Evolutionary conservation across 805 yeast species (phyloP).

Genomic region (Maudiozyma barnettii): DNA sequence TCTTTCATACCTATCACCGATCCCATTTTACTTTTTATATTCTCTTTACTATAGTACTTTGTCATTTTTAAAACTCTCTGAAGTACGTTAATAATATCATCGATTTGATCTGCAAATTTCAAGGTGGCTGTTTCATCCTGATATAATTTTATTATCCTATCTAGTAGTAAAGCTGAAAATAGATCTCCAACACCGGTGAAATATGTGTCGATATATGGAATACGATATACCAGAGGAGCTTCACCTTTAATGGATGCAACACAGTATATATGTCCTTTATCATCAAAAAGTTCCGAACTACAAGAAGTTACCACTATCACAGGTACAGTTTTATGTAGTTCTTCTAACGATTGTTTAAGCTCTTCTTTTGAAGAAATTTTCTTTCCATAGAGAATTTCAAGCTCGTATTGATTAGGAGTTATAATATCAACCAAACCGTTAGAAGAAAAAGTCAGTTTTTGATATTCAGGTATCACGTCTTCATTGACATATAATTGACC

Average conservation of each 20-base stretch:
- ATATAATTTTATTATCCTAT: conserved; percentile 39
- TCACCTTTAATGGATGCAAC: conserved; percentile 34
- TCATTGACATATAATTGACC: conserved; percentile 57
- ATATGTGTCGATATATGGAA: conserved; percentile 63
- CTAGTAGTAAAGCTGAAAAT: conserved; percentile 70
- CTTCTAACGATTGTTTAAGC: conserved; percentile 38
- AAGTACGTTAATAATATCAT: conserved; percentile 27
- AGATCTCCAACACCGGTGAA: conserved; percentile 95
- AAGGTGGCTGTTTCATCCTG: conserved; percentile 1
- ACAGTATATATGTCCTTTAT: conserved; percentile 30
- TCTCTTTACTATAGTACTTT: conserved; percentile 12
- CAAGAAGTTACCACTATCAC: conserved; percentile 22
- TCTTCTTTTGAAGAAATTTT: conserved; percentile 33
- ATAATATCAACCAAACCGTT: conserved; percentile 51
- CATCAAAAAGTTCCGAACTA: conserved; percentile 17
- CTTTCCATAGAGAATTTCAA: conserved; percentile 56
- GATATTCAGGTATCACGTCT: conserved; percentile 51
- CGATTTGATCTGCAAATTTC: conserved; percentile 17
- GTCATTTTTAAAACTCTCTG: conserved; percentile 25
- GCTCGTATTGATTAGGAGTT: conserved; percentile 89
- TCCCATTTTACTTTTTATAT: conserved; percentile 39
- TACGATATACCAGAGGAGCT: conserved; percentile 28
- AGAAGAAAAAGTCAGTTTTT: conserved; percentile 31
- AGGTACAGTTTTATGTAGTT: conserved; percentile 35
- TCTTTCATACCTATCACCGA: conserved; percentile 51